Percentiles rank a stretch among this genome's conserved stretches.
Conservation (phyloP, 495 filamentous ascomycete genomes). For the Tuber magnatum region DNA sequence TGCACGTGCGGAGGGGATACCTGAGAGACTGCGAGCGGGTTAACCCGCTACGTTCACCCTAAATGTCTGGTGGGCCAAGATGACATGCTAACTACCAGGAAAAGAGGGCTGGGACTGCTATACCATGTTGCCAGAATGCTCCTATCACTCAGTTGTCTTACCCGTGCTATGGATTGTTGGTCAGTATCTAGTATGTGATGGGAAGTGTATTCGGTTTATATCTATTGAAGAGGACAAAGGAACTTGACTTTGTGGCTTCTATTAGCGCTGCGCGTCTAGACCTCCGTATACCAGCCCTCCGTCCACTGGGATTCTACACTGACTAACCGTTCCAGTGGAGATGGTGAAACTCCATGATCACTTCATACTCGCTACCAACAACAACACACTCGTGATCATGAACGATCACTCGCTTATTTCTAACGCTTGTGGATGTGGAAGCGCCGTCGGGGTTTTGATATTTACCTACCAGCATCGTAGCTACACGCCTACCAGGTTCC, state of each 20-base stretch:
- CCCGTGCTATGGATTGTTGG: not conserved
- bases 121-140: not conserved
- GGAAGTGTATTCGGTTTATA: not conserved
- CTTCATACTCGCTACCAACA: not conserved
- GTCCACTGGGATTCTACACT: not conserved
- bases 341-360: not conserved
- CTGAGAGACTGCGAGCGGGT: not conserved
- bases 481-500: too few relatives aligned
- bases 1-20: not conserved
- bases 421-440: too few relatives aligned
- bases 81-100: too few relatives aligned
- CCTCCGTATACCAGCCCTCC: not conserved
- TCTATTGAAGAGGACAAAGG: not conserved
- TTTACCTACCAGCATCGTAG: too few relatives aligned
- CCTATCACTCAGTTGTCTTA: not conserved
- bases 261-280: not conserved
- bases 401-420: too few relatives aligned
- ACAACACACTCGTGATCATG: too few relatives aligned
- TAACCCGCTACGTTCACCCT: not conserved
- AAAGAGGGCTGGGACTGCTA: not conserved
- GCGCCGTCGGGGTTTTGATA: too few relatives aligned
- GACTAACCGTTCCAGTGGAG: not conserved
- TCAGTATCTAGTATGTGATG: not conserved
- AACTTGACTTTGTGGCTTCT: not conserved
- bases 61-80: too few relatives aligned